Percentiles rank a stretch among this genome's conserved stretches.
Conservation (phyloP, 2,329 filamentous ascomycete species). For the Canariomyces notabilis region DNA sequence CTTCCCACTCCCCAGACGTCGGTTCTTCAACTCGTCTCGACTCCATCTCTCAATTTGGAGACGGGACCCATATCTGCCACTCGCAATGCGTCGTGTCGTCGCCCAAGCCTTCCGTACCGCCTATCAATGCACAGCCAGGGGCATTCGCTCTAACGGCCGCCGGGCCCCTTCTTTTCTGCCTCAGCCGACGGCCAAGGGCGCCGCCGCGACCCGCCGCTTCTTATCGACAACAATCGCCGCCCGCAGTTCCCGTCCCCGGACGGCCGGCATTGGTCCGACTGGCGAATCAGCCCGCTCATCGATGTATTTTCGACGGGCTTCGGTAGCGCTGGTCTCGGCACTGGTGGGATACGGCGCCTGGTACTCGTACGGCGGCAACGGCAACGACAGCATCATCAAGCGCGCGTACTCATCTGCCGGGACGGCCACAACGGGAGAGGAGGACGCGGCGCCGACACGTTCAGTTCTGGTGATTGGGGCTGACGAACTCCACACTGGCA, state of each 20-base stretch:
- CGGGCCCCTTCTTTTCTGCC: constrained; percentile 35
- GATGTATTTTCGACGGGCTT: constrained; percentile 69
- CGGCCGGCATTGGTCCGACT: constrained; percentile 31
- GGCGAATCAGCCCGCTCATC: constrained; percentile 56
- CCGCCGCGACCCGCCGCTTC: constrained; percentile 19
- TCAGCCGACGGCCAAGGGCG: constrained; percentile 22
- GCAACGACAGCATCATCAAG: constrained; percentile 33
- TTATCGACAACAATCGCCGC: constrained; percentile 26
- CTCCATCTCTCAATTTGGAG: constrained; percentile 3
- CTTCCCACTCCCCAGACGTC: constrained; percentile 11
- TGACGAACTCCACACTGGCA: constrained; percentile 83
- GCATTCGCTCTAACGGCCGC: constrained; percentile 45
- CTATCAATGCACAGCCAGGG: constrained; percentile 59
- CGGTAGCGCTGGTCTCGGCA: constrained; percentile 62
- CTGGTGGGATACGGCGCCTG: constrained; percentile 72
- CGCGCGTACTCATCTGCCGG: constrained; percentile 39
- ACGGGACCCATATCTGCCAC: constrained; percentile 13
- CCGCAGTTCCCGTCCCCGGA: constrained; percentile 30
- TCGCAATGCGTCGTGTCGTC: constrained; percentile 68
- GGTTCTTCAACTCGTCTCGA: constrained; percentile 9
- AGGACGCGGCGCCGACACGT: constrained; percentile 45
- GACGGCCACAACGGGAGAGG: constrained; percentile 33
- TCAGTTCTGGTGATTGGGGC: constrained; percentile 83
- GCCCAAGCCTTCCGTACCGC: constrained; percentile 64
- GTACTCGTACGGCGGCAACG: constrained; percentile 59